These are phyloP conservation scores for Paxillus involutus DNA, from an alignment of 768 basidiomycete species.

Conservation along the genomic window DNA sequence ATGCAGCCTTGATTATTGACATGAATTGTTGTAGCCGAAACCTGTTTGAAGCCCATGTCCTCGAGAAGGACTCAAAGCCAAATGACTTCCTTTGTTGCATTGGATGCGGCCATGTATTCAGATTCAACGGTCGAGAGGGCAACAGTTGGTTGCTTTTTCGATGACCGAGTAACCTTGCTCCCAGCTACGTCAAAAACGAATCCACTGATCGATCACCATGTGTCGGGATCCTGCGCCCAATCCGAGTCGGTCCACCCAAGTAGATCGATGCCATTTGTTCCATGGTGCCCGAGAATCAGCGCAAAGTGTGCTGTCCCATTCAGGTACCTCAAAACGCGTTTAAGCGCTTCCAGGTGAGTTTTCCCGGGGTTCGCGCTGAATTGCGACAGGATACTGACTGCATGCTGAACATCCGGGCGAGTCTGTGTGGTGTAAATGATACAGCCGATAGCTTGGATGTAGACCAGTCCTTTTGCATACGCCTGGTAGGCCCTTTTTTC, in stretches of 20 bases:
- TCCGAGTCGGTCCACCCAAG: constrained; percentile 27
- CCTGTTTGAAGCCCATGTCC: constrained; percentile 10
- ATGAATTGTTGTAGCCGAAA: constrained; percentile 11
- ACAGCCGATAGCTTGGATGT: constrained; percentile 10
- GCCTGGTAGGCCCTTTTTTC: no score
- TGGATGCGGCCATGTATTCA: constrained; percentile 36
- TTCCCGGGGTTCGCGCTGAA: constrained; percentile 7
- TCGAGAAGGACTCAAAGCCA: constrained; percentile 25
- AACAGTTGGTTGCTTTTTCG: constrained; percentile 32
- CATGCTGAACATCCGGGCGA: constrained; percentile 10
- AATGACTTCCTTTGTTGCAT: constrained; percentile 30
- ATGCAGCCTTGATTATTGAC: constrained; percentile 33
- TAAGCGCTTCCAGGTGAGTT: constrained; percentile 10
- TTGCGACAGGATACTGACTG: background rate
- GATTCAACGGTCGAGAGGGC: constrained; percentile 35
- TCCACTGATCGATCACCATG: constrained; percentile 28
- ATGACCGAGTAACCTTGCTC: constrained; percentile 34
- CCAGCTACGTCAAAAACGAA: constrained; percentile 29
- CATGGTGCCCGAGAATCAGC: no score
- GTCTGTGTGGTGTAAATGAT: constrained; percentile 24
- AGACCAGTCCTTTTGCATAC: background rate
- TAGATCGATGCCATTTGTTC: no score
- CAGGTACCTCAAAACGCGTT: constrained; percentile 12
- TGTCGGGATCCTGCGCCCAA: constrained; percentile 16
- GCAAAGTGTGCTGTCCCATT: no score